A percentile compares a stretch with the other conserved stretches of the same genome.
Conservation (phyloP, 371 early-diverging fungal genomes). For the Apophysomyces ossiformis region DNA sequence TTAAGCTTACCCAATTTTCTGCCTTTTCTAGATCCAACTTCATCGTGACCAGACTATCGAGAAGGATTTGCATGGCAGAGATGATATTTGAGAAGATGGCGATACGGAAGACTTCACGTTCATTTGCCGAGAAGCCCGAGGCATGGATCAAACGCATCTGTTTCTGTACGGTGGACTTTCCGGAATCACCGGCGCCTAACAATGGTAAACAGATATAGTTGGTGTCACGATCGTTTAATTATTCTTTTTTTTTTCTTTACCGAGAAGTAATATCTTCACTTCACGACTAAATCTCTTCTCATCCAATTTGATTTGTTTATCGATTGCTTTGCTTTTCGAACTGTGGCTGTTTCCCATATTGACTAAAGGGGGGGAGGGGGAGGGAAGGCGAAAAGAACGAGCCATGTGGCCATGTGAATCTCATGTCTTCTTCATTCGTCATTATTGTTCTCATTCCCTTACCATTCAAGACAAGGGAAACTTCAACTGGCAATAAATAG, state of each 20-base stretch:
- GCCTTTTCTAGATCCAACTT: slow-evolving; percentile 64
- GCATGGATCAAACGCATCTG: slow-evolving; percentile 97
- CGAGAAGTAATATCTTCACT: slow-evolving; percentile 89
- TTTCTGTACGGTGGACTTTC: slow-evolving; percentile 95
- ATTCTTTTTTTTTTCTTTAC: slow-evolving; percentile 41
- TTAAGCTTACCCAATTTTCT: slow-evolving; percentile 55
- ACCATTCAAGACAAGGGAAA: slow-evolving; percentile 20
- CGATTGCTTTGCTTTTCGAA: slow-evolving; percentile 73
- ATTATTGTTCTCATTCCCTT: not conserved
- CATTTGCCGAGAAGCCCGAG: slow-evolving; percentile 81
- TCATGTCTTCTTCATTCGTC: no score
- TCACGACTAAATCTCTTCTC: slow-evolving; percentile 75
- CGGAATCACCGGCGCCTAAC: slow-evolving; percentile 95
- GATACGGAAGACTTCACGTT: slow-evolving; percentile 84
- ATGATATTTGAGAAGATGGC: slow-evolving; percentile 88
- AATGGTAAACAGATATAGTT: not conserved
- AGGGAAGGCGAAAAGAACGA: no score
- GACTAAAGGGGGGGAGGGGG: slow-evolving; percentile 14
- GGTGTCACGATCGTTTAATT: slow-evolving; percentile 7
- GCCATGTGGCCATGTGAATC: no score
- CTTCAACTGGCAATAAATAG: not conserved
- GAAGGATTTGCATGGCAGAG: slow-evolving; percentile 83
- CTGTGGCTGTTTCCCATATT: slow-evolving; percentile 33
- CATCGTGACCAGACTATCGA: slow-evolving; percentile 82
- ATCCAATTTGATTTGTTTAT: slow-evolving; percentile 78